These are phyloP conservation scores for Monosporascus sp. DNA, from an alignment of 2,329 filamentous ascomycete species.

Conservation along the genomic window DNA sequence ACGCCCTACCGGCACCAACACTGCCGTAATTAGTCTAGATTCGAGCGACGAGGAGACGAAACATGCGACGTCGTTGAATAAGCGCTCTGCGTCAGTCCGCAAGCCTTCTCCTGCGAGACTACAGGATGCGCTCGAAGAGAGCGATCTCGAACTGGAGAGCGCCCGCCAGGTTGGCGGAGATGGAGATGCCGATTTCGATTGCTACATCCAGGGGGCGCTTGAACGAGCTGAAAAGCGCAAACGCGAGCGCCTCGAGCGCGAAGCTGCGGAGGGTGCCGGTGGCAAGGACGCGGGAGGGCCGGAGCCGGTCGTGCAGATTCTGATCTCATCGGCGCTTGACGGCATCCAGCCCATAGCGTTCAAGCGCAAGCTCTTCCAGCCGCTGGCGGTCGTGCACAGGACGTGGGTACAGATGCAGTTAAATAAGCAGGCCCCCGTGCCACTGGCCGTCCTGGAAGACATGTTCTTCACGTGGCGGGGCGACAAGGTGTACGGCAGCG, in stretches of 20 bases:
- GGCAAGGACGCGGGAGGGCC: conserved; percentile 5
- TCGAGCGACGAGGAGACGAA: conserved; percentile 18
- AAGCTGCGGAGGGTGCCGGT: conserved; percentile 7
- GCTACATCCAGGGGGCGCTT: conserved; percentile 40
- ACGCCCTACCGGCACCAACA: neutral
- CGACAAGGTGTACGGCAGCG: conserved; percentile 67
- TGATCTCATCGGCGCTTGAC: conserved; percentile 64
- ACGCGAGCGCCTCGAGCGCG: conserved; percentile 16
- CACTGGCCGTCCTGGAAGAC: conserved; percentile 38
- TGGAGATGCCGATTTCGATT: conserved; percentile 37
- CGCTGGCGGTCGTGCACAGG: conserved; percentile 59
- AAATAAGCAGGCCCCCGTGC: conserved; percentile 35
- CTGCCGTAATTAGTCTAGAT: conserved; percentile 18
- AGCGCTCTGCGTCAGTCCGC: neutral
- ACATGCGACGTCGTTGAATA: conserved; percentile 1
- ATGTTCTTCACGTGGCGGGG: conserved; percentile 78
- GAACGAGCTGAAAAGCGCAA: conserved; percentile 25
- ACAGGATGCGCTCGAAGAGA: conserved; percentile 1
- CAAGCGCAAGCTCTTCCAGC: conserved; percentile 61
- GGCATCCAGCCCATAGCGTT: conserved; percentile 57
- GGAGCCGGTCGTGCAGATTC: conserved; percentile 54
- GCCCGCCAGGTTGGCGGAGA: conserved; percentile 18
- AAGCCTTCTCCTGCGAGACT: neutral
- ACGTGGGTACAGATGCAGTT: conserved; percentile 65
- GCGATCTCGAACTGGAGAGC: conserved; percentile 8